phyloP scores from a whole-genome alignment of 2,329 filamentous ascomycete species.

The Coniosporium tulheliwenetii region DNA sequence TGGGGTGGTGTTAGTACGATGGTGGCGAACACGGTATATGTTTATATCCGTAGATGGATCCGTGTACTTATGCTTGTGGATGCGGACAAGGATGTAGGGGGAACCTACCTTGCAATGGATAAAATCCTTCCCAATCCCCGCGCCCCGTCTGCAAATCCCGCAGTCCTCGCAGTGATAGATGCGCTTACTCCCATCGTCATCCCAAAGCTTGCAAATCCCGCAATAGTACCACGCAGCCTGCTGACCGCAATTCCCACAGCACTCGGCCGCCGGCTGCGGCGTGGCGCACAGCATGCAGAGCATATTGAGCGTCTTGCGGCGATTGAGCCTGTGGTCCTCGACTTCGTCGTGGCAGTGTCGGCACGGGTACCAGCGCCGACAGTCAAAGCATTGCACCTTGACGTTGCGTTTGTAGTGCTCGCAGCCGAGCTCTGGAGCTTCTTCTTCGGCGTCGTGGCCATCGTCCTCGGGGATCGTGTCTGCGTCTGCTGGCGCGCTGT shows the following conservation, averaged over 20 bases:
- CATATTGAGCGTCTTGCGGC: slow-evolving; percentile 84
- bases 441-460: slow-evolving; percentile 33
- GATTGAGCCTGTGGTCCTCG: slow-evolving; percentile 65
- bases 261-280: slow-evolving; percentile 66
- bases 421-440: slow-evolving; percentile 52
- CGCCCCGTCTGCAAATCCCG: slow-evolving; percentile 82
- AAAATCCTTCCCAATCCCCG: slow-evolving; percentile 89
- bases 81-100: too few relatives aligned
- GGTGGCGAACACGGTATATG: too few relatives aligned
- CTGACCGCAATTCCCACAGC: slow-evolving; percentile 62
- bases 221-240: slow-evolving; percentile 84
- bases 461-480: slow-evolving; percentile 14
- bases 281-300: slow-evolving; percentile 89
- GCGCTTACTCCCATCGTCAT: slow-evolving; percentile 75
- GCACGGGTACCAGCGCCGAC: slow-evolving; percentile 85
- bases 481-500: background rate
- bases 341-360: slow-evolving; percentile 80
- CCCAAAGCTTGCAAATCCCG: slow-evolving; percentile 89
- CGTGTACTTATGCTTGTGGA: too few relatives aligned
- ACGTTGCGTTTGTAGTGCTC: slow-evolving; percentile 91
- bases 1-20: slow-evolving; percentile 16
- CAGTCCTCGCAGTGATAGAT: slow-evolving; percentile 97
- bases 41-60: too few relatives aligned
- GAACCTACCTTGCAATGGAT: slow-evolving; percentile 81
- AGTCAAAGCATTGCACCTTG: slow-evolving; percentile 84